A percentile compares a stretch with the other conserved stretches of the same genome.
These are phyloP conservation scores for Rauvolfia tetraphylla DNA, from an alignment of 257 asterid genomes.

Conservation along the genomic window DNA sequence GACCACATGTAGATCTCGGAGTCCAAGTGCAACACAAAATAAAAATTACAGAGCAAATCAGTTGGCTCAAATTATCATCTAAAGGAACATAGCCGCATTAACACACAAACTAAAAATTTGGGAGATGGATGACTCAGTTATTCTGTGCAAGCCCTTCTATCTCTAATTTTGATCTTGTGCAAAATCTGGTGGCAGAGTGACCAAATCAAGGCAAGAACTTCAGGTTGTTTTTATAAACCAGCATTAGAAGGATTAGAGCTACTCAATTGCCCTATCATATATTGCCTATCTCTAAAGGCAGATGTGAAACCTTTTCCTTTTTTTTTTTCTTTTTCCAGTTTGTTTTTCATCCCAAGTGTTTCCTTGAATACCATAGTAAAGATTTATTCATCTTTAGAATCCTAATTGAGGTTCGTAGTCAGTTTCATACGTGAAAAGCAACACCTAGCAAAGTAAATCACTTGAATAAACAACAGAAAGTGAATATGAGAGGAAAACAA, in stretches of 20 bases:
- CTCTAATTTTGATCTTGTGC: not conserved
- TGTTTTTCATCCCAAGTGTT: not conserved
- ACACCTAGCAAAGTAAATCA: not conserved
- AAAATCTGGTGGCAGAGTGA: not conserved
- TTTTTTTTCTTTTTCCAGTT: not conserved
- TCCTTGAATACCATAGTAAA: not conserved
- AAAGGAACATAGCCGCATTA: not conserved
- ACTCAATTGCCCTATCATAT: not conserved
- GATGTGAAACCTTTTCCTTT: not conserved
- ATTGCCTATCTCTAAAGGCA: not conserved
- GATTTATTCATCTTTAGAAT: not conserved
- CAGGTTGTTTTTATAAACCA: not conserved
- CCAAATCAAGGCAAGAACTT: not conserved
- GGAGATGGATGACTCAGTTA: not conserved
- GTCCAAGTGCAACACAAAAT: not conserved
- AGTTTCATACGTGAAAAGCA: not conserved
- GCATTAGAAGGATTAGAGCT: not conserved
- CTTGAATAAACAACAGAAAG: not conserved
- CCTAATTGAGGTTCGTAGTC: not conserved
- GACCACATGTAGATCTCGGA: constrained; percentile 11
- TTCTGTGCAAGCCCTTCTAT: not conserved
- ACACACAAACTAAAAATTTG: not conserved
- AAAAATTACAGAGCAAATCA: constrained; percentile 8
- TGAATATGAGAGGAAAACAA: not conserved
- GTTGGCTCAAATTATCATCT: not conserved